Evolutionary conservation across 805 yeast species (phyloP).

Genomic region (Starmera quercuum): DNA sequence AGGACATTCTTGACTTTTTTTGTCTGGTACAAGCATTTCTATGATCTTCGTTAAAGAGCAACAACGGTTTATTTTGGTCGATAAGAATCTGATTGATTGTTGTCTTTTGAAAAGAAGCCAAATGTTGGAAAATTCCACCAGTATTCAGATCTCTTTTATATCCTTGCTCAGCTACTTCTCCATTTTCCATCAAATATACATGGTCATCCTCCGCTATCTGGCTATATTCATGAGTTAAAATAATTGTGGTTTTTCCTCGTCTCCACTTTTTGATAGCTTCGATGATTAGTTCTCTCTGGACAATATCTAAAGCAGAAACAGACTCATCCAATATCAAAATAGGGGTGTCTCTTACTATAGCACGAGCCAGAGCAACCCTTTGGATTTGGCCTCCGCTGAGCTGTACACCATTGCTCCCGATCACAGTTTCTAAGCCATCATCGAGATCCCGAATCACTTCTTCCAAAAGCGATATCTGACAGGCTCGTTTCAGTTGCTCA

Average conservation of each 20-base stretch:
- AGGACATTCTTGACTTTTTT: conserved; percentile 7
- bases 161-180: conserved; percentile 43
- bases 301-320: conserved; percentile 68
- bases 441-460: conserved; percentile 42
- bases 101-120: conserved; percentile 12
- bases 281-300: conserved; percentile 37
- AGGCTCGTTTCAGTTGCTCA: conserved; percentile 32
- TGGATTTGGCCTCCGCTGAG: conserved; percentile 93
- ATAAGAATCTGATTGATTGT: conserved; percentile 1
- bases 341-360: conserved; percentile 63
- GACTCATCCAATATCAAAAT: conserved; percentile 82
- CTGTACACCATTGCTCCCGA: conserved; percentile 38
- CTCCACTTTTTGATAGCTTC: conserved; percentile 53
- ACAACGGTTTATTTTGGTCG: background rate
- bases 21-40: background rate
- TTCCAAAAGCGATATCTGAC: conserved; percentile 43
- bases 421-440: conserved; percentile 43
- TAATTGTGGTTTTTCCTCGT: conserved; percentile 61
- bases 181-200: conserved; percentile 54
- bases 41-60: background rate
- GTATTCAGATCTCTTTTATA: conserved; percentile 24
- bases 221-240: conserved; percentile 70
- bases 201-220: conserved; percentile 51
- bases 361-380: conserved; percentile 78
- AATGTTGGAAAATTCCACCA: conserved; percentile 10